Evolutionary conservation across 179 eudicot species (phyloP).

Genomic region (Camellia oleifera): DNA sequence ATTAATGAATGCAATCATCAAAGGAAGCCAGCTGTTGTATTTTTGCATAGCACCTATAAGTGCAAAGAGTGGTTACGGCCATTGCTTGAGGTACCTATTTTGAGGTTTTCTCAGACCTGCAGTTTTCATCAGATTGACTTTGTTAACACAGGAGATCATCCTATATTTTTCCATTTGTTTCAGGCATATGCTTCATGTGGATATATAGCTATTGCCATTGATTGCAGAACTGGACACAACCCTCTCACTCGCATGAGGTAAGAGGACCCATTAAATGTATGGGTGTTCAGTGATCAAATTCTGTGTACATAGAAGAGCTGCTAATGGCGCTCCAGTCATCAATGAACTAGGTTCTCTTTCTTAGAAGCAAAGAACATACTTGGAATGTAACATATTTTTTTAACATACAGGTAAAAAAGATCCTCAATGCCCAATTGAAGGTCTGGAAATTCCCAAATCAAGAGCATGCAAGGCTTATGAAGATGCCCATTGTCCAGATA

Average conservation of each 20-base stretch:
- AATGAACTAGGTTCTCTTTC: neutral
- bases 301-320: neutral
- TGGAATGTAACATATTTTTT: slow-evolving; percentile 11
- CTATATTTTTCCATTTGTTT: slow-evolving; percentile 8
- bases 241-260: no score
- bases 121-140: neutral
- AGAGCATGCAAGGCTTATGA: slow-evolving; percentile 48
- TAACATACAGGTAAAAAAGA: slow-evolving; percentile 64
- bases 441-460: slow-evolving; percentile 52
- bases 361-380: neutral
- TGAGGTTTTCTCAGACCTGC: neutral
- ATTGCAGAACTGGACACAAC: slow-evolving; percentile 23
- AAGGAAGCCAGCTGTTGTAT: slow-evolving; percentile 80
- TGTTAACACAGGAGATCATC: slow-evolving; percentile 5
- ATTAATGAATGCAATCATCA: slow-evolving; percentile 42
- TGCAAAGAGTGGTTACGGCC: slow-evolving; percentile 71
- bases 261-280: no score
- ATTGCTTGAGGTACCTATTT: slow-evolving; percentile 1
- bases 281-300: no score
- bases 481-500: slow-evolving; percentile 36
- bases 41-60: slow-evolving; percentile 83
- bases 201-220: slow-evolving; percentile 81
- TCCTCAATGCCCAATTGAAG: slow-evolving; percentile 77
- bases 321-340: neutral
- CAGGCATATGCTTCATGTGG: slow-evolving; percentile 99